phyloP scores from a whole-genome alignment of 768 basidiomycete genomes.

The Coprinopsis sp. region DNA sequence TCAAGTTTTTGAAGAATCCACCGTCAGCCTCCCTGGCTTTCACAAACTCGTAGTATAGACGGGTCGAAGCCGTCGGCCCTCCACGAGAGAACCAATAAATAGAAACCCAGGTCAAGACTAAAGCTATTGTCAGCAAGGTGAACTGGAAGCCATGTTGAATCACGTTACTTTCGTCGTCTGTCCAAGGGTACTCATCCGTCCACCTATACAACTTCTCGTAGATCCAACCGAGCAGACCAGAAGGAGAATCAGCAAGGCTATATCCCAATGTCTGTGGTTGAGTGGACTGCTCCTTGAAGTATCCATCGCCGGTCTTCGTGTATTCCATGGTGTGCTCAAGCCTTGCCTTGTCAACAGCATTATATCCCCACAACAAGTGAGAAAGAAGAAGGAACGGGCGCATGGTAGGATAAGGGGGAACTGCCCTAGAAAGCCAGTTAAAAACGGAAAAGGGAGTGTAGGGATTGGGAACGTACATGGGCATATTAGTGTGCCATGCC shows the following conservation, averaged over 20 bases:
- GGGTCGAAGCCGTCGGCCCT: conserved; percentile 51
- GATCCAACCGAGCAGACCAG: conserved; percentile 48
- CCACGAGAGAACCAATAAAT: conserved; percentile 55
- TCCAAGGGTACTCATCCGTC: conserved; percentile 49
- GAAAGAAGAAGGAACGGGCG: conserved; percentile 10
- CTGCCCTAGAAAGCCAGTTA: too few relatives aligned
- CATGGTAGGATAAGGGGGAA: conserved; percentile 7
- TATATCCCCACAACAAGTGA: conserved; percentile 11
- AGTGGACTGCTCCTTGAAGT: conserved; percentile 34
- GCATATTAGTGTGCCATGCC: conserved; percentile 50
- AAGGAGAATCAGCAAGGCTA: conserved; percentile 49
- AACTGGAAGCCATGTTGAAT: not conserved
- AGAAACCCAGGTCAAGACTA: conserved; percentile 54
- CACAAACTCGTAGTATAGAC: conserved; percentile 53
- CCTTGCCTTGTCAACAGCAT: conserved; percentile 25
- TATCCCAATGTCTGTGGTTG: conserved; percentile 51
- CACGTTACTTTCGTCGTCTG: conserved; percentile 54
- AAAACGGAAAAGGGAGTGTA: not conserved
- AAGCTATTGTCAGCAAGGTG: conserved; percentile 10
- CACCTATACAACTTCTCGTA: conserved; percentile 44
- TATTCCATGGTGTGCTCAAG: conserved; percentile 23
- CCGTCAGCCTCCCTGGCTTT: conserved; percentile 16
- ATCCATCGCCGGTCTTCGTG: conserved; percentile 26
- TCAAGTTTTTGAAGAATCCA: conserved; percentile 1
- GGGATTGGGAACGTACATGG: conserved; percentile 39